Evolutionary conservation across 768 basidiomycete genomes (phyloP).

Genomic region (Pleurotus sapidus): DNA sequence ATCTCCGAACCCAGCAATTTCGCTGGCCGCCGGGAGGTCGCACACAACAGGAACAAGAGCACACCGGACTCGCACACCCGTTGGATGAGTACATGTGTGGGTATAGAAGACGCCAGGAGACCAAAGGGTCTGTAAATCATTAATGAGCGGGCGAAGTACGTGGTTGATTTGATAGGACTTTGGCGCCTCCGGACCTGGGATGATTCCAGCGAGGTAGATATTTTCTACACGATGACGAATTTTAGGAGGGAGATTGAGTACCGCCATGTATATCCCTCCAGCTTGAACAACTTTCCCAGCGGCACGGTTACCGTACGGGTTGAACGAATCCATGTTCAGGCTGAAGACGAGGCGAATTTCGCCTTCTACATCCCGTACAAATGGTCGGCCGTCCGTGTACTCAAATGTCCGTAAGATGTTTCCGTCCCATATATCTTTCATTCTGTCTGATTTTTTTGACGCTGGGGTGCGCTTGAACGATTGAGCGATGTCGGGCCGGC

Average conservation of each 20-base stretch:
- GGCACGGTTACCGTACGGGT: conserved; percentile 28
- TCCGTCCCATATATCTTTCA: conserved; percentile 26
- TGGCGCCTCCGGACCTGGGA: conserved; percentile 38
- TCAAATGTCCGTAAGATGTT: conserved; percentile 20
- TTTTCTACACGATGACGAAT: conserved; percentile 30
- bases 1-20: conserved; percentile 22
- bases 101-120: conserved; percentile 24
- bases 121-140: conserved; percentile 33
- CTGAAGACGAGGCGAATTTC: conserved; percentile 26
- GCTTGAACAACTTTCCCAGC: conserved; percentile 20
- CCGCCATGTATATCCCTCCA: conserved; percentile 27
- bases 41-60: conserved; percentile 30
- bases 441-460: conserved; percentile 3
- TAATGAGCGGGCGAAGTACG: conserved; percentile 32
- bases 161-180: conserved; percentile 30
- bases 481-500: conserved; percentile 20
- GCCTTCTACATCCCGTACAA: conserved; percentile 11
- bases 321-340: conserved; percentile 32
- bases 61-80: conserved; percentile 24
- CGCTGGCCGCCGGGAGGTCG: conserved; percentile 30
- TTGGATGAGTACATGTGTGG: conserved; percentile 14
- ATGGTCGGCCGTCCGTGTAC: conserved; percentile 20
- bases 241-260: conserved; percentile 32
- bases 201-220: conserved; percentile 33
- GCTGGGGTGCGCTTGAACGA: conserved; percentile 18